phyloP scores from a whole-genome alignment of 2,329 filamentous ascomycete species.

The Trichoderma sp. region DNA sequence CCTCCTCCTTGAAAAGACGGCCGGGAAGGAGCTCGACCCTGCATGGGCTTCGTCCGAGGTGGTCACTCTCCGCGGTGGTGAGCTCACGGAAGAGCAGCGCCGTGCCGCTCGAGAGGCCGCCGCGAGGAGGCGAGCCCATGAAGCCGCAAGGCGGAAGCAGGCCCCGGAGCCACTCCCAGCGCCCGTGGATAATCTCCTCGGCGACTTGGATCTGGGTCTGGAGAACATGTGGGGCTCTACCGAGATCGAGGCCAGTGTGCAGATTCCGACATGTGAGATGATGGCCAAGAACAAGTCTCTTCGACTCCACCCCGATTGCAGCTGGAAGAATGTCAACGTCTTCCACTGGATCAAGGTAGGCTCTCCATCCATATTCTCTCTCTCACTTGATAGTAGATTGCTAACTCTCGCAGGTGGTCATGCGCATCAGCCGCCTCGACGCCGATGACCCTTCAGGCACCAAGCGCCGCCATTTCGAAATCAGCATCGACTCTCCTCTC shows the following conservation, averaged over 20 bases:
- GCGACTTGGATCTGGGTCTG: slow-evolving; percentile 70
- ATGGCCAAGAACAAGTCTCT: slow-evolving; percentile 72
- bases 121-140: slow-evolving; percentile 54
- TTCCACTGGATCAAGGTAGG: slow-evolving; percentile 95
- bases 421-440: slow-evolving; percentile 85
- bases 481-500: slow-evolving; percentile 93
- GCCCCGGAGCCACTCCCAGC: slow-evolving; percentile 51
- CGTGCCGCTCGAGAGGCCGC: slow-evolving; percentile 53
- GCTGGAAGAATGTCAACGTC: slow-evolving; percentile 90
- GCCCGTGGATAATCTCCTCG: slow-evolving; percentile 71
- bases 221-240: slow-evolving; percentile 82
- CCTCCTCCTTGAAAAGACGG: slow-evolving; percentile 82
- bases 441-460: slow-evolving; percentile 69
- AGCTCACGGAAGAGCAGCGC: slow-evolving; percentile 59
- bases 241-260: slow-evolving; percentile 92
- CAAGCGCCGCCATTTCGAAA: slow-evolving; percentile 88
- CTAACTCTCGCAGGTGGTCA: slow-evolving; percentile 67
- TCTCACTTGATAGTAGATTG: background rate
- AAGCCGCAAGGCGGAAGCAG: slow-evolving; percentile 50
- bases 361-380: background rate
- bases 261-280: slow-evolving; percentile 83
- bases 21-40: slow-evolving; percentile 73
- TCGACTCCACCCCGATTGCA: slow-evolving; percentile 83
- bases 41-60: slow-evolving; percentile 76
- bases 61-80: slow-evolving; percentile 76